Conservation (phyloP, 2,329 filamentous ascomycete species). For the Beauveria sp. region DNA sequence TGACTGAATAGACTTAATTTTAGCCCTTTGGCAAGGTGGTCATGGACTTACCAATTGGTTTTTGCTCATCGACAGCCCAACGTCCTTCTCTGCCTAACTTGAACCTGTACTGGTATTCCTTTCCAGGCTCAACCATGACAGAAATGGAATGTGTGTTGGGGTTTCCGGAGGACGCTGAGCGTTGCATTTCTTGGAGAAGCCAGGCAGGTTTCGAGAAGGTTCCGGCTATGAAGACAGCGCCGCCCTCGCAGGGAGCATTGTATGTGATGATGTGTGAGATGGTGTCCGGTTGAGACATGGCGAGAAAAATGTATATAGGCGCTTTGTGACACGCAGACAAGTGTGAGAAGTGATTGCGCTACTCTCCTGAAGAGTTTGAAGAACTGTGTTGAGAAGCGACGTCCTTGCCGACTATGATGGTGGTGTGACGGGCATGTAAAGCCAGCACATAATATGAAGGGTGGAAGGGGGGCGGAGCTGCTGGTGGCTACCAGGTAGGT, state of each 20-base stretch:
- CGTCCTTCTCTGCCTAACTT: constrained; percentile 58
- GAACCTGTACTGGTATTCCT: constrained; percentile 69
- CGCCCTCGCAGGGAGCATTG: constrained; percentile 37
- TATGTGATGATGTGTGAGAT: constrained; percentile 1
- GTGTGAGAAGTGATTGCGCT: neutral
- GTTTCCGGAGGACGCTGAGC: constrained; percentile 34
- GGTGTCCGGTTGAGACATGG: neutral
- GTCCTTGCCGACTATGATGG: neutral
- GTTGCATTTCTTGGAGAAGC: constrained; percentile 59
- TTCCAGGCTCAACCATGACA: constrained; percentile 46
- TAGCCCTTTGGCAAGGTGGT: neutral
- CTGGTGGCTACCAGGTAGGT: neutral
- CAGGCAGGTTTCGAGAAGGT: constrained; percentile 61
- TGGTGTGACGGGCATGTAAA: neutral
- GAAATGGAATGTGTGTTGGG: constrained; percentile 52
- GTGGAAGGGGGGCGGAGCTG: neutral
- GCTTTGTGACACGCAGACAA: neutral
- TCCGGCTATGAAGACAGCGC: constrained; percentile 62
- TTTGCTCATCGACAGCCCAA: constrained; percentile 61
- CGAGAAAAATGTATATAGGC: neutral
- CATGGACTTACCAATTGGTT: constrained; percentile 45
- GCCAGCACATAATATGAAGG: neutral
- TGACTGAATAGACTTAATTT: constrained; percentile 2
- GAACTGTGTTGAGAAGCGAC: neutral
- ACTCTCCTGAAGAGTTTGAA: constrained; percentile 2